These are phyloP conservation scores for Zygotorulaspora mrakii DNA, from an alignment of 1,139 yeast species.

Conservation along the genomic window DNA sequence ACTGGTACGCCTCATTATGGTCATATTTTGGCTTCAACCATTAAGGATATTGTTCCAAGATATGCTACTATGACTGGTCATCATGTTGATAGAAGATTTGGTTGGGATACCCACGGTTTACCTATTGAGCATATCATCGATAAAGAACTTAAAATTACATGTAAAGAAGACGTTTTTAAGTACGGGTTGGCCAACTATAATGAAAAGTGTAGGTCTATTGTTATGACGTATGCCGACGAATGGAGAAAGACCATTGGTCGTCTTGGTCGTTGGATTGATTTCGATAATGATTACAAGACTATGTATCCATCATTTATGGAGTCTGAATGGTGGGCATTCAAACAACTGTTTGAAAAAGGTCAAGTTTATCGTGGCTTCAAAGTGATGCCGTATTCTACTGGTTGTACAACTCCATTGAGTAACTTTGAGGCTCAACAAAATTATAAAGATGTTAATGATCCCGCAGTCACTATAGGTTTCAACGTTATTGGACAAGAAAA, in stretches of 20 bases:
- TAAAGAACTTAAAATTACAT: conserved; percentile 89
- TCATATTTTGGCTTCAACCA: conserved; percentile 92
- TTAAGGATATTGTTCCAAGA: conserved; percentile 95
- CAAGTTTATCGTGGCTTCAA: conserved; percentile 91
- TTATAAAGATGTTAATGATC: conserved; percentile 95
- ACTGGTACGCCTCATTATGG: conserved; percentile 99
- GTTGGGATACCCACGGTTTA: conserved; percentile 99
- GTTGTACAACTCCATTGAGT: conserved; percentile 91
- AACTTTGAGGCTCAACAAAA: conserved; percentile 98
- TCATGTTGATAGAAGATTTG: conserved; percentile 94
- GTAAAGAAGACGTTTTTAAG: conserved; percentile 89
- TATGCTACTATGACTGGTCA: conserved; percentile 97
- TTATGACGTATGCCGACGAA: conserved; percentile 92
- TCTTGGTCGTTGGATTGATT: conserved; percentile 98
- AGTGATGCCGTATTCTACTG: conserved; percentile 99
- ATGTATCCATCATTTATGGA: conserved; percentile 95
- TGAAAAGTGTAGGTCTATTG: conserved; percentile 91
- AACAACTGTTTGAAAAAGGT: conserved; percentile 76
- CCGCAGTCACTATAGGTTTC: conserved; percentile 91
- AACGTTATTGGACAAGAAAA: conserved; percentile 75
- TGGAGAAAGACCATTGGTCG: conserved; percentile 93
- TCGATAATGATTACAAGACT: conserved; percentile 97
- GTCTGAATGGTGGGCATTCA: conserved; percentile 98
- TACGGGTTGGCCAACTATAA: conserved; percentile 94
- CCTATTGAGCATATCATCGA: conserved; percentile 98